These are phyloP conservation scores for Stephanodiscus minutulus DNA, from an alignment of 108 stramenopile species.

Conservation along the genomic window DNA sequence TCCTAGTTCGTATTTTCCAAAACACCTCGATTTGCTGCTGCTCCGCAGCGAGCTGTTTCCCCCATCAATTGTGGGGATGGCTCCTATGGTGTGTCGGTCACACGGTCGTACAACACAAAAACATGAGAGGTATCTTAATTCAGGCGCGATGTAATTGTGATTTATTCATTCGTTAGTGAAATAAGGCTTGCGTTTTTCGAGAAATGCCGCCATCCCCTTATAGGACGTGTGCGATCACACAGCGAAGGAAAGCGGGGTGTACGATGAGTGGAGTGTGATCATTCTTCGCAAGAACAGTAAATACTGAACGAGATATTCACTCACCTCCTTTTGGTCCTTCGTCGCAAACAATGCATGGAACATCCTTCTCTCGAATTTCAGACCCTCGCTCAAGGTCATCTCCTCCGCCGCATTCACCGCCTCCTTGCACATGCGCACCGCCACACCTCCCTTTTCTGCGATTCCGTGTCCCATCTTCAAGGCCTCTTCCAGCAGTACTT, in stretches of 20 bases:
- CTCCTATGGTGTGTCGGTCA: too few species aligned
- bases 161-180: slow-evolving; percentile 65
- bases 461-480: slow-evolving; percentile 90
- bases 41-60: too few species aligned
- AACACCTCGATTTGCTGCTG: too few species aligned
- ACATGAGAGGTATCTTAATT: too few species aligned
- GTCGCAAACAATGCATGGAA: slow-evolving; percentile 98
- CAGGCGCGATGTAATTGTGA: too few species aligned
- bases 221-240: not conserved
- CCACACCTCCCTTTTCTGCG: slow-evolving; percentile 86
- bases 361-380: slow-evolving; percentile 94
- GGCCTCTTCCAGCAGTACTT: slow-evolving; percentile 83
- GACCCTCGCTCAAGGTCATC: slow-evolving; percentile 88
- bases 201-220: slow-evolving; percentile 79
- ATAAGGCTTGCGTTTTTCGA: slow-evolving; percentile 77
- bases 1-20: too few species aligned
- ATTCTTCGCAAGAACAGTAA: not conserved
- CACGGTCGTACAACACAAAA: too few species aligned
- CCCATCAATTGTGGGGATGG: too few species aligned
- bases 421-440: slow-evolving; percentile 91
- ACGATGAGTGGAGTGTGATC: not conserved
- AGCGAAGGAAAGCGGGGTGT: not conserved
- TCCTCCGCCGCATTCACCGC: slow-evolving; percentile 98
- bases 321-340: slow-evolving; percentile 97
- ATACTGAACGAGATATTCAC: not conserved